phyloP scores from a whole-genome alignment of 768 basidiomycete genomes.

The Tylopilus vinaceipallidus region DNA sequence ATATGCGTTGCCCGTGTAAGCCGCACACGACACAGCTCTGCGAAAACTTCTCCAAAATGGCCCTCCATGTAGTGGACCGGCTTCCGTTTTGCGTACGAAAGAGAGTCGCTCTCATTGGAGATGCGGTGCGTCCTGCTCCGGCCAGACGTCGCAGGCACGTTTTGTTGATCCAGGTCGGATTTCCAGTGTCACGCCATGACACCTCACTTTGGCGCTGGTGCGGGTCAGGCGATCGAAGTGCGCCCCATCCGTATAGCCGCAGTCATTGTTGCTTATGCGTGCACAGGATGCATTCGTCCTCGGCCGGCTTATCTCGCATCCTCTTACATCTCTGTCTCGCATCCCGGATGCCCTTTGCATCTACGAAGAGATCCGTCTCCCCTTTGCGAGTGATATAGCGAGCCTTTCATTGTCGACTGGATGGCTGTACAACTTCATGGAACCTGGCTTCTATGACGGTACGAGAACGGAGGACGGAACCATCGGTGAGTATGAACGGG shows the following conservation, averaged over 20 bases:
- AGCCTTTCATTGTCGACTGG: slow-evolving; percentile 11
- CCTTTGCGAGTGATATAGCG: slow-evolving; percentile 13
- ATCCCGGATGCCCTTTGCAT: slow-evolving; percentile 5
- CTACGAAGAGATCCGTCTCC: slow-evolving; percentile 15
- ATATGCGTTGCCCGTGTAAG: too few relatives aligned
- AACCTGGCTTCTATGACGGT: slow-evolving; percentile 25
- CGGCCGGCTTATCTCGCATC: slow-evolving; percentile 25
- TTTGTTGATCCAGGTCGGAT: neutral
- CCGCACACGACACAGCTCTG: slow-evolving; percentile 28
- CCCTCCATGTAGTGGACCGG: slow-evolving; percentile 40
- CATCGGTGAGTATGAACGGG: slow-evolving; percentile 10
- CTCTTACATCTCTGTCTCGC: slow-evolving; percentile 7
- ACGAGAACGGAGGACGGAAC: slow-evolving; percentile 9
- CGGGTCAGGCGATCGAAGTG: slow-evolving; percentile 28
- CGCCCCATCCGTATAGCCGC: neutral
- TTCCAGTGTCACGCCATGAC: slow-evolving; percentile 27
- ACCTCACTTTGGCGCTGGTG: slow-evolving; percentile 25
- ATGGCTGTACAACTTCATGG: slow-evolving; percentile 7
- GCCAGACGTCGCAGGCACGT: too few relatives aligned
- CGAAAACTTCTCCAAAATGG: slow-evolving; percentile 41
- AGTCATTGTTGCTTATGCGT: neutral
- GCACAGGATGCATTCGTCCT: slow-evolving; percentile 22
- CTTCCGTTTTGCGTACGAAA: slow-evolving; percentile 39
- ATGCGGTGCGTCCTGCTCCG: slow-evolving; percentile 37
- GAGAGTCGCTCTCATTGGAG: slow-evolving; percentile 47